A percentile compares a stretch with the other conserved stretches of the same genome.
Evolutionary conservation across 1,139 yeast genomes (phyloP).

Genomic region (Komagataea norvegica): DNA sequence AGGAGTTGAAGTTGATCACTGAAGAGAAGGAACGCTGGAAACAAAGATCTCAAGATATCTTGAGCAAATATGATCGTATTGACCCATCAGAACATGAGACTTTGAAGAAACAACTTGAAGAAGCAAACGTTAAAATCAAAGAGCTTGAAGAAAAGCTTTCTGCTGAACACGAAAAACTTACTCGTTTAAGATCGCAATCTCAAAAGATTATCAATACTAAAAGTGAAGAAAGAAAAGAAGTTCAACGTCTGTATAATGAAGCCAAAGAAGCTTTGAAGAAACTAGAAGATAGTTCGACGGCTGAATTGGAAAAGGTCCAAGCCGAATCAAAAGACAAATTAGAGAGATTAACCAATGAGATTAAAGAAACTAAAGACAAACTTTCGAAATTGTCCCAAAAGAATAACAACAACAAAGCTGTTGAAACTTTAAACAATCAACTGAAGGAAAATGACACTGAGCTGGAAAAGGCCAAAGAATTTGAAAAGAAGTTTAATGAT

Average conservation of each 20-base stretch:
- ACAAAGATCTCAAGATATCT: slow-evolving; percentile 42
- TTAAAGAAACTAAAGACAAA: slow-evolving; percentile 15
- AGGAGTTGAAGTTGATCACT: slow-evolving; percentile 34
- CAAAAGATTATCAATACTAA: slow-evolving; percentile 36
- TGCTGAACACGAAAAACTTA: slow-evolving; percentile 26
- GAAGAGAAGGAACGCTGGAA: slow-evolving; percentile 52
- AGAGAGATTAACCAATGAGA: slow-evolving; percentile 13
- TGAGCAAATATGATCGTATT: slow-evolving; percentile 43
- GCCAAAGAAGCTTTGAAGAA: slow-evolving; percentile 14
- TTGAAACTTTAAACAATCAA: slow-evolving; percentile 28
- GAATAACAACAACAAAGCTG: slow-evolving; percentile 15
- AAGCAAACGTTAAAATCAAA: slow-evolving; percentile 18
- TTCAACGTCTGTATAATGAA: slow-evolving; percentile 6
- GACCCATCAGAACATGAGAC: slow-evolving; percentile 43
- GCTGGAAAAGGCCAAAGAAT: slow-evolving; percentile 26
- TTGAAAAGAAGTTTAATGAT: slow-evolving; percentile 27
- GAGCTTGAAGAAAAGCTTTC: slow-evolving; percentile 9
- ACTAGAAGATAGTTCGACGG: slow-evolving; percentile 11
- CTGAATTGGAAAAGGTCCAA: slow-evolving; percentile 10
- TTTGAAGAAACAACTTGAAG: slow-evolving; percentile 31
- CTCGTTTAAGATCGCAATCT: slow-evolving; percentile 30
- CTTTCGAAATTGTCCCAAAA: slow-evolving; percentile 1
- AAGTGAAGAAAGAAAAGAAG: slow-evolving; percentile 26
- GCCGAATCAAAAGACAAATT: slow-evolving; percentile 11
- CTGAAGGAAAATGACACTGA: slow-evolving; percentile 18